Evolutionary conservation across 2,329 filamentous ascomycete species (phyloP), one percentile per base, ranked within the genome.

Genomic region (Ustilaginoidea virens): DNA sequence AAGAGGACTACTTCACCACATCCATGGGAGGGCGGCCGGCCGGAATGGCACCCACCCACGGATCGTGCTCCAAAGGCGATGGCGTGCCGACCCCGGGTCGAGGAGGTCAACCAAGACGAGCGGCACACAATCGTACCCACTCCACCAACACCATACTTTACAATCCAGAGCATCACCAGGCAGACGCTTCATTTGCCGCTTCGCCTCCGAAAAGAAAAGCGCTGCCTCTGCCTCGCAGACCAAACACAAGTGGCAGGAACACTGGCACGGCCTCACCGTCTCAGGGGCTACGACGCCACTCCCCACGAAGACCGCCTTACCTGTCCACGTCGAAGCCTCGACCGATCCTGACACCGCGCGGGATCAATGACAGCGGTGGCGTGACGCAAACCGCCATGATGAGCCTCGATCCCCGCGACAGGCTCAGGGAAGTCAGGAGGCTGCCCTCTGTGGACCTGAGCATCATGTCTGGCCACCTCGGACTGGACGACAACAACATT

Each of bases 121-220:
- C 52, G 1, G 44, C 60, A 4, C 85, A 93, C 43, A 66, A 57
- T 31, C 76, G 85, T 21, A 85, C 82, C 9, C 50, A 78, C 4
- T 93, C 86, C 0, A 79, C 74, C 13, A 82, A 76, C 40, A 93
- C 86, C 0, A 85, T 92, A 30, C 60, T 93, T 1, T 92, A 80
- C 53, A 85, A 80, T 19, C 85, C 85, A 0, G 58, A 72, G 18
- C 57, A 63, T 16, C 48, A 37, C 28, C 53, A 49, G 11, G 40
- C 45, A 1, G 44, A 48, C 8, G 58, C 51, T 36, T 55, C 56
- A 6, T 58, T 60, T 0, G 59, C 61, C 0, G 53, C 51, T 17
- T 63, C 65, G 3, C 55, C 60, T 9, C 45, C 50, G 7, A 49
- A 45, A 21, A 30, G 36, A 12, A 33, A 26, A 9, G 18, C 16